Evolutionary conservation across 768 basidiomycete species (phyloP).

Genomic region (Peribolospora baueri): DNA sequence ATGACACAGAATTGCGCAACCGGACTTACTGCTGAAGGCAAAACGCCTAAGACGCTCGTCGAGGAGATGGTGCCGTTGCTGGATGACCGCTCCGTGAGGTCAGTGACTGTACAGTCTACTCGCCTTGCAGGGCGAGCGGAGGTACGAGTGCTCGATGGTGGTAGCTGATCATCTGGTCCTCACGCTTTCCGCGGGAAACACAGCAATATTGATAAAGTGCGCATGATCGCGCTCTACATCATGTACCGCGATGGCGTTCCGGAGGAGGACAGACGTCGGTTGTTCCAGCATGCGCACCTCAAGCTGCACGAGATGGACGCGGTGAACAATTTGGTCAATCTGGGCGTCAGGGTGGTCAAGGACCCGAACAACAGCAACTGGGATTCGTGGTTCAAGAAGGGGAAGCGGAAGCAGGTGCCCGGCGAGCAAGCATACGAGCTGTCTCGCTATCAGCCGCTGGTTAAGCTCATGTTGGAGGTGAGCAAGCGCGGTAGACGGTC

Average conservation of each 20-base stretch:
- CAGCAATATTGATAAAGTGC: constrained; percentile 77
- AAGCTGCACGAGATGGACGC: constrained; percentile 77
- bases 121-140: too few species aligned
- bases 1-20: constrained; percentile 62
- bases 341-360: constrained; percentile 64
- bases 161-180: neutral
- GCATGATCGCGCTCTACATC: constrained; percentile 85
- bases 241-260: constrained; percentile 88
- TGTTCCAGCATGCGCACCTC: constrained; percentile 85
- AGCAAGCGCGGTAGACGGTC: neutral
- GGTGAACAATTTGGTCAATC: constrained; percentile 54
- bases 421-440: constrained; percentile 91
- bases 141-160: neutral
- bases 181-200: neutral
- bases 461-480: constrained; percentile 66
- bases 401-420: constrained; percentile 37
- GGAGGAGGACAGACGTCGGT: constrained; percentile 80
- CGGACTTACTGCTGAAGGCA: constrained; percentile 69
- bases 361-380: constrained; percentile 20
- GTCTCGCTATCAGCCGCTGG: constrained; percentile 67
- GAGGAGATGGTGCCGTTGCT: constrained; percentile 97
- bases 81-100: constrained; percentile 67
- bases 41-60: constrained; percentile 76
- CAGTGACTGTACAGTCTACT: constrained; percentile 14
- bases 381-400: constrained; percentile 47